A percentile compares a stretch with the other conserved stretches of the same genome.
These are phyloP conservation scores for Fraxinus pennsylvanica DNA, from an alignment of 257 asterid genomes.

Conservation along the genomic window DNA sequence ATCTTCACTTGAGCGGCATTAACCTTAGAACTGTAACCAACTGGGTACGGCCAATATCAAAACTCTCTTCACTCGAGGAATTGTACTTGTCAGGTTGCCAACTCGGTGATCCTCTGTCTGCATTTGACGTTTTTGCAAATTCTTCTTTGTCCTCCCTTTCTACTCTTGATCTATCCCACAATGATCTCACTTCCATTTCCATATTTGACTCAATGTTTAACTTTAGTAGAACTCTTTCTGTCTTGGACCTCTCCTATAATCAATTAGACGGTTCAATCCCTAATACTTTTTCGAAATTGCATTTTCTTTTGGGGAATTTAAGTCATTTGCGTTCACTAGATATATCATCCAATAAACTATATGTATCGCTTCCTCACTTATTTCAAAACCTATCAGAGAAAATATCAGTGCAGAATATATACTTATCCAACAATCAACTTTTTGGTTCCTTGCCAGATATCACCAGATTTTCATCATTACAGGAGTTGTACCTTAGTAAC, in stretches of 20 bases:
- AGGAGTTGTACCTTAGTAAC: not conserved
- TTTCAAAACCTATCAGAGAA: too few species aligned
- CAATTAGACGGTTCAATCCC: constrained; percentile 15
- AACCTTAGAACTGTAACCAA: constrained; percentile 1
- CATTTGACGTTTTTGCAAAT: not conserved
- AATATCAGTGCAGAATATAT: not conserved
- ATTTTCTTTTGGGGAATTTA: constrained; percentile 14
- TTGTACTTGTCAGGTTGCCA: not conserved
- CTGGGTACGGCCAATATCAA: constrained; percentile 12
- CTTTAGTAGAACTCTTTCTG: not conserved
- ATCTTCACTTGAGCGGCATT: not conserved
- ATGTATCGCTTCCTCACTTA: too few species aligned
- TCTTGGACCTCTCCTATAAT: constrained; percentile 28
- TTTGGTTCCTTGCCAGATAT: constrained; percentile 21
- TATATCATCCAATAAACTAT: too few species aligned
- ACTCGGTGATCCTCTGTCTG: not conserved
- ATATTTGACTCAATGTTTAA: constrained; percentile 23
- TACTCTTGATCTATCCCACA: not conserved
- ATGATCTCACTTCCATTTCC: constrained; percentile 9
- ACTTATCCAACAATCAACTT: constrained; percentile 22
- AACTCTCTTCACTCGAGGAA: constrained; percentile 12
- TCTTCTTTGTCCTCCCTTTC: constrained; percentile 14
- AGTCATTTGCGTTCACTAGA: constrained; percentile 5
- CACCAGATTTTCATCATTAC: constrained; percentile 16
- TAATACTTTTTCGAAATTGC: constrained; percentile 21